These are phyloP conservation scores for Phlebiopsis flavidoalba DNA, from an alignment of 768 basidiomycete genomes.

Conservation along the genomic window DNA sequence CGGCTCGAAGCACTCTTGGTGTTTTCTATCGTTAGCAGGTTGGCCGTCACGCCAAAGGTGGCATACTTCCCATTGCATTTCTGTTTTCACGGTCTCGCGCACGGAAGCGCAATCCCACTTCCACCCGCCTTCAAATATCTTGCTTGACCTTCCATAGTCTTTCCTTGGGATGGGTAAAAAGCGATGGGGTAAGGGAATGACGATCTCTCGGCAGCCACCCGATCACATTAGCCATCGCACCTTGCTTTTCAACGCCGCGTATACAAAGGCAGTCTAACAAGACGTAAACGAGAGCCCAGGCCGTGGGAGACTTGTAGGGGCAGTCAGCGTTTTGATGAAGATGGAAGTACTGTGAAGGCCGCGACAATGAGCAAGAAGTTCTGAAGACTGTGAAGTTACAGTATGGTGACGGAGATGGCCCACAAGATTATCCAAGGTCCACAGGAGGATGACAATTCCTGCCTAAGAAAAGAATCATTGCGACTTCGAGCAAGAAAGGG, in stretches of 20 bases:
- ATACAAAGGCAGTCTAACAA: neutral
- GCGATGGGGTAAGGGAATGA: neutral
- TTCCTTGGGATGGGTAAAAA: no score
- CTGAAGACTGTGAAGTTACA: no score
- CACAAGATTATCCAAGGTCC: neutral
- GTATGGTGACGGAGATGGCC: neutral
- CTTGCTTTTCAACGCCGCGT: neutral
- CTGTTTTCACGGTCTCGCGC: neutral
- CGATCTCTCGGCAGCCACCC: neutral
- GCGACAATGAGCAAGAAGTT: neutral
- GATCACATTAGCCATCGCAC: neutral
- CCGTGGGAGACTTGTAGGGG: constrained; percentile 10
- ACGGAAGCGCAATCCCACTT: neutral
- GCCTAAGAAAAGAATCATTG: constrained; percentile 1
- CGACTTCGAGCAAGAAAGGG: neutral
- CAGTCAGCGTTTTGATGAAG: neutral
- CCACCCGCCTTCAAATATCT: neutral
- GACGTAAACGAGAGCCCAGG: neutral
- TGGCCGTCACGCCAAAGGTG: neutral
- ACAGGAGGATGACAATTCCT: neutral
- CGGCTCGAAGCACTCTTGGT: neutral
- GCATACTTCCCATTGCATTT: neutral
- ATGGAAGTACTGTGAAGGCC: no score
- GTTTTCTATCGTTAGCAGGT: neutral
- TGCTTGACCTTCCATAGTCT: neutral